Base-by-base conservation (phyloP, 108 stramenopile genomes). In the Parietichytrium sp. region DNA sequence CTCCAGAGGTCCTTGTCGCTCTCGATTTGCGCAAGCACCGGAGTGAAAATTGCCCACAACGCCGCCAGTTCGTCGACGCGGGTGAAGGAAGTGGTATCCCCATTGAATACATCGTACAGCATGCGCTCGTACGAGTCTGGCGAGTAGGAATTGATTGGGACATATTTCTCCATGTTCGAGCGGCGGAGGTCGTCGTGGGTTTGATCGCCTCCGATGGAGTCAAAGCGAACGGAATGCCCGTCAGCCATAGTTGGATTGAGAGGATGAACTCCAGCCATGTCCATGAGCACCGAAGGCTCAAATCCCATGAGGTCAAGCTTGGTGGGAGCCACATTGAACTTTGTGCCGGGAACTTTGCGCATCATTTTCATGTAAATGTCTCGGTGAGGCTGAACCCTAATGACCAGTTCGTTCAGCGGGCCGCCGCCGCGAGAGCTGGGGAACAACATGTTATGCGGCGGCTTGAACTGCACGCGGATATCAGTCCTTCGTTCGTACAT, bases 111-210 rank as follows among this genome's bases (percentile, higher is more conserved):
- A 55, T 98, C 98, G 20, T 97, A 88, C 42, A 98, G 91, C 4
- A 98, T 91, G 12, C 98, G 91, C 25, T 96, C 95, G 87, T 98
- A 98, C 3, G 98, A 96, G 85, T 96, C 98, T 0, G 96, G 96
- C 82, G 93, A 94, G 82, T 87, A 55, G 84, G 93, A 93, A 80
- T 86, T 79, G 25, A 49, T 80, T 26, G 36, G 13, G 47, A 82
- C 49, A 25, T 45, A 72, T 42, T 72, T 42, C 20, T 16, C 42
- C 3, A 72, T 33, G 27, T 23, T 29, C 12, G 52, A 53, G 52
- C 29, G 25, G 8, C 29, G 25, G 20, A 33, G 38, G 29, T 33
- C 20, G n/a, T 72, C 45, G 20, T 23, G 23, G 6, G 36, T 25
- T 0, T 23, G 23, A 20, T 45, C 61, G 20, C n/a, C 6, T 33